These are phyloP conservation scores for Daedalea quercina DNA, from an alignment of 768 basidiomycete genomes.

Conservation along the genomic window DNA sequence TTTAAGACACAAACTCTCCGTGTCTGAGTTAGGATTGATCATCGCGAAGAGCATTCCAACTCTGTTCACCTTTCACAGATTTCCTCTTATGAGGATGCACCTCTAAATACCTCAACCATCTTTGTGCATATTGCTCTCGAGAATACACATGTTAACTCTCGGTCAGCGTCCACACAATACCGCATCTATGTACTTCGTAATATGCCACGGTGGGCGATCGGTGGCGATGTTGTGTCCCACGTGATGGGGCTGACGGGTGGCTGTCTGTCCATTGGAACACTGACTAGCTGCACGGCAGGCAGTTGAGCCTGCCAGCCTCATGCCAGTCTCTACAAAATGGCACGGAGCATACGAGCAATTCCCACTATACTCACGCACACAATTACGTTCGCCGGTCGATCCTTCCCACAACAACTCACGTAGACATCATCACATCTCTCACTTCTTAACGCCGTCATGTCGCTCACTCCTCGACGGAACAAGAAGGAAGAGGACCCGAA, in stretches of 20 bases:
- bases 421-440: neutral
- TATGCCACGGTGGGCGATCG: neutral
- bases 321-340: neutral
- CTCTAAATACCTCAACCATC: no score
- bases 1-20: no score
- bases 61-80: no score
- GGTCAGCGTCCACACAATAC: no score
- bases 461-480: conserved; percentile 9
- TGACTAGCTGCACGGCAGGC: neutral
- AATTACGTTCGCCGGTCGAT: neutral
- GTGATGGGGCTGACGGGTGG: neutral
- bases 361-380: neutral
- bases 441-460: neutral
- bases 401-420: neutral
- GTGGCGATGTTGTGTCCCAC: neutral
- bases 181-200: no score
- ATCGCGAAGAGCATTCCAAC: no score
- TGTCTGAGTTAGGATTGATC: no score
- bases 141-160: no score
- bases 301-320: neutral
- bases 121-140: no score
- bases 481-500: conserved; percentile 27
- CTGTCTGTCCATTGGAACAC: neutral
- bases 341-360: neutral
- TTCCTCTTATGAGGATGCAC: no score